phyloP scores from a whole-genome alignment of 768 basidiomycete species.

The Leucosporidium scottii region DNA sequence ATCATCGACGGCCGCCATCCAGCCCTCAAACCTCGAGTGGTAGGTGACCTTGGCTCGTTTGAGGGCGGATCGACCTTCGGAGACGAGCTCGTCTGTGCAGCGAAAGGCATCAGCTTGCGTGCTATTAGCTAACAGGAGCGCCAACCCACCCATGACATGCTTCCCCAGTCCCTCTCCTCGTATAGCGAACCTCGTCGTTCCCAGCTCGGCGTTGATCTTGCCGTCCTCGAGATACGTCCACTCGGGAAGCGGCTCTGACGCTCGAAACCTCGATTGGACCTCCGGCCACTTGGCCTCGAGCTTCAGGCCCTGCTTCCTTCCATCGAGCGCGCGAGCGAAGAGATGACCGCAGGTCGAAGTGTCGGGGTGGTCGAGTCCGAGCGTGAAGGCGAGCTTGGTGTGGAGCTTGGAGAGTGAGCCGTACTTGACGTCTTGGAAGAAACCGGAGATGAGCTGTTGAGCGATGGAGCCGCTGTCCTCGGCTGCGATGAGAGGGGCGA shows the following conservation, averaged over 20 bases:
- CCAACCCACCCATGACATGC: slow-evolving; percentile 20
- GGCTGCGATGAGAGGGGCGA: background rate
- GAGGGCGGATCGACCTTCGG: too few relatives aligned
- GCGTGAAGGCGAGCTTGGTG: slow-evolving; percentile 18
- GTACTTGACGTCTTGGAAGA: slow-evolving; percentile 6
- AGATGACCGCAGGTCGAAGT: slow-evolving; percentile 12
- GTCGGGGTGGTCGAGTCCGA: slow-evolving; percentile 7
- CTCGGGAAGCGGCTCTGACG: background rate
- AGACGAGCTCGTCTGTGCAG: too few relatives aligned
- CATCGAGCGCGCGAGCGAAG: slow-evolving; percentile 26
- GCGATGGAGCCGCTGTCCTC: background rate
- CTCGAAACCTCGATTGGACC: slow-evolving; percentile 7
- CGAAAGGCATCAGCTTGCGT: too few relatives aligned
- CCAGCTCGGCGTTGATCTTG: background rate
- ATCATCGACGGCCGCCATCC: too few relatives aligned
- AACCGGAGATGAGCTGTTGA: slow-evolving; percentile 5
- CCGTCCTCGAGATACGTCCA: slow-evolving; percentile 16
- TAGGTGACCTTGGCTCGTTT: too few relatives aligned
- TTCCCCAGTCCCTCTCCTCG: background rate
- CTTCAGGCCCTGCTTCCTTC: slow-evolving; percentile 24
- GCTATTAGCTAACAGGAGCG: too few relatives aligned
- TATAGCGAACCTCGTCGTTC: background rate
- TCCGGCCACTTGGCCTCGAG: slow-evolving; percentile 10
- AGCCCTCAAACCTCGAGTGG: too few relatives aligned
- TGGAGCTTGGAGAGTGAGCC: slow-evolving; percentile 2